A percentile compares a stretch with the other conserved stretches of the same genome.
phyloP scores from a whole-genome alignment of 2,329 filamentous ascomycete species.

The Sporothrix globosa region DNA sequence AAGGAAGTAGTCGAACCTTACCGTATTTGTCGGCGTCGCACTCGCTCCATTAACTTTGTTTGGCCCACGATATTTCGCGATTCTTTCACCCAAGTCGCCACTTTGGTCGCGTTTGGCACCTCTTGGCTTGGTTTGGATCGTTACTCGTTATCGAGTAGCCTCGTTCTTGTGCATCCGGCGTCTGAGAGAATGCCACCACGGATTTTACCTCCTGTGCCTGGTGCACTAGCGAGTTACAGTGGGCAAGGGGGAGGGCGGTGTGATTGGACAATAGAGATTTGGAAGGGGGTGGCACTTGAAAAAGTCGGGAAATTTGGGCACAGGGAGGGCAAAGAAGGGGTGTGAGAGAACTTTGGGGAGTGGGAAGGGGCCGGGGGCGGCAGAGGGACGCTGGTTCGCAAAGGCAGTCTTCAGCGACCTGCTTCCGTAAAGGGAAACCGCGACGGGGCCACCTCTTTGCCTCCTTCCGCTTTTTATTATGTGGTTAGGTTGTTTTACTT shows the following conservation, averaged over 20 bases:
- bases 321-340: slow-evolving; percentile 22
- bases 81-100: background rate
- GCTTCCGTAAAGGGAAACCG: slow-evolving; percentile 30
- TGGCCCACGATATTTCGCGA: background rate
- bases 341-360: background rate
- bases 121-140: slow-evolving; percentile 15
- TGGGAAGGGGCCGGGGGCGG: slow-evolving; percentile 1
- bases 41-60: background rate
- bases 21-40: background rate
- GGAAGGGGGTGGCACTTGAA: slow-evolving; percentile 24
- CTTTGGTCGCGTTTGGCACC: background rate
- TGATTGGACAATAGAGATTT: slow-evolving; percentile 30
- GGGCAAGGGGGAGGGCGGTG: slow-evolving; percentile 1
- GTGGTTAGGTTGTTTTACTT: slow-evolving; percentile 36
- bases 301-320: slow-evolving; percentile 26
- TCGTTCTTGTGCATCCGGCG: slow-evolving; percentile 25
- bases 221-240: slow-evolving; percentile 33
- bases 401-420: slow-evolving; percentile 21
- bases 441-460: slow-evolving; percentile 20
- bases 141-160: slow-evolving; percentile 2
- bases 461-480: slow-evolving; percentile 18
- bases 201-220: slow-evolving; percentile 27
- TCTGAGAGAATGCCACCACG: slow-evolving; percentile 28
- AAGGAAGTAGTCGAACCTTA: background rate
- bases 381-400: background rate